Base-by-base conservation (phyloP, 192 early-diverging fungal genomes). In the Entomortierella parvispora region DNA sequence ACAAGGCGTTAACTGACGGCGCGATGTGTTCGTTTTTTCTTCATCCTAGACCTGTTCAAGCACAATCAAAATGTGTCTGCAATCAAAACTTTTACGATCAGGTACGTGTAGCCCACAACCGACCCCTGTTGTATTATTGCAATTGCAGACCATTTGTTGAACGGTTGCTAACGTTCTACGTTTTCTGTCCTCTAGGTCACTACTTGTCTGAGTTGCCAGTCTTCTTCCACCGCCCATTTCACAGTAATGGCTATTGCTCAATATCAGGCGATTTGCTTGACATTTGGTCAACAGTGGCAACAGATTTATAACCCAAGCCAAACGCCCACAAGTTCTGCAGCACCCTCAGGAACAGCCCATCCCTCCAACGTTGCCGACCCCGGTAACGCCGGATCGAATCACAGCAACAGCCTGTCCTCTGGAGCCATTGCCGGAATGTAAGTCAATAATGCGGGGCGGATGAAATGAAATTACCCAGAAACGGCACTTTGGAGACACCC, bases 381-480 rank as follows among this genome's bases (percentile, higher is more conserved):
- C 11, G 33, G 51, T 25, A 15, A 14, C 22, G 26, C 62, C 10
- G 62, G 55, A 29, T 34, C 62, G 2, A 26, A n/a, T 18, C 52
- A 63, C 33, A 64, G 45, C 31, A 56, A 40, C 37, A 12, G 7
- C 37, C 70, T 72, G 9, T 64, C 62, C 9, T 72, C 70, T 15
- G 70, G 70, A 37, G 70, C 70, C 15, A 47, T 72, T 5, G 70
- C 70, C 25, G 70, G 70, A 65, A 65, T 72, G 67, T 69, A 69
- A 46, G 58, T 29, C 10, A 7, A 23, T 20, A 9, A 31, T 34
- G 32, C 29, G 4, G 3, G 40, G 47, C 6, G 22, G 22, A 5
- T 20, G n/a, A 18, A 23, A 23, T 6, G 47, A 23, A 20, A n/a
- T n/a, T n/a, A n/a, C n/a, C n/a, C n/a, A n/a, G n/a, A n/a, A n/a